Conservation (phyloP, 306 rosid genomes). For the Inga leiocalycina region DNA sequence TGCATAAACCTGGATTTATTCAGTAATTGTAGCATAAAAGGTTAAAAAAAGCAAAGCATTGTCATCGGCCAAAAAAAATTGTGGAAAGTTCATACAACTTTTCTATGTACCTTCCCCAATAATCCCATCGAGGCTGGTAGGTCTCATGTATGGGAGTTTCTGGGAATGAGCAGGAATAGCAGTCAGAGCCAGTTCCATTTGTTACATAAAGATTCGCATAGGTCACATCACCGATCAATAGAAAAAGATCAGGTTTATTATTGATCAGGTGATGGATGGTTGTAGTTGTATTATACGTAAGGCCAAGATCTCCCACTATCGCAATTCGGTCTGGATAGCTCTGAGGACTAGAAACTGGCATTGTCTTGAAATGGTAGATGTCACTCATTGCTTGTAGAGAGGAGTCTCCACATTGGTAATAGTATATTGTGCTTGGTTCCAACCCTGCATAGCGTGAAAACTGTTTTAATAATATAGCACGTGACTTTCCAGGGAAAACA, state of each 20-base stretch:
- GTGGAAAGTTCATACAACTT: constrained; percentile 4
- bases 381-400: constrained; percentile 63
- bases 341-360: constrained; percentile 62
- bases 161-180: constrained; percentile 79
- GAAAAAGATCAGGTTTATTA: constrained; percentile 73
- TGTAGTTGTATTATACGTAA: constrained; percentile 78
- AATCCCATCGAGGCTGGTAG: constrained; percentile 93
- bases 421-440: constrained; percentile 63
- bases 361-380: constrained; percentile 60
- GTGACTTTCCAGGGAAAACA: neutral
- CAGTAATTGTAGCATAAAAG: constrained; percentile 26
- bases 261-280: constrained; percentile 69
- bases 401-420: constrained; percentile 80
- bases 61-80: constrained; percentile 1
- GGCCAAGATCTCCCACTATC: constrained; percentile 88
- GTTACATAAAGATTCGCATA: constrained; percentile 84
- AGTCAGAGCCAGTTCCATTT: constrained; percentile 80
- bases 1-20: constrained; percentile 76
- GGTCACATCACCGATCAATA: constrained; percentile 76
- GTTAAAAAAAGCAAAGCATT: constrained; percentile 4
- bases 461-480: constrained; percentile 16
- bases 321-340: constrained; percentile 73
- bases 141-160: constrained; percentile 80
- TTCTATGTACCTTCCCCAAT: constrained; percentile 80
- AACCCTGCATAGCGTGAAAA: constrained; percentile 50